These are phyloP conservation scores for Saturnispora halmiae DNA, from an alignment of 805 yeast species.

Conservation along the genomic window DNA sequence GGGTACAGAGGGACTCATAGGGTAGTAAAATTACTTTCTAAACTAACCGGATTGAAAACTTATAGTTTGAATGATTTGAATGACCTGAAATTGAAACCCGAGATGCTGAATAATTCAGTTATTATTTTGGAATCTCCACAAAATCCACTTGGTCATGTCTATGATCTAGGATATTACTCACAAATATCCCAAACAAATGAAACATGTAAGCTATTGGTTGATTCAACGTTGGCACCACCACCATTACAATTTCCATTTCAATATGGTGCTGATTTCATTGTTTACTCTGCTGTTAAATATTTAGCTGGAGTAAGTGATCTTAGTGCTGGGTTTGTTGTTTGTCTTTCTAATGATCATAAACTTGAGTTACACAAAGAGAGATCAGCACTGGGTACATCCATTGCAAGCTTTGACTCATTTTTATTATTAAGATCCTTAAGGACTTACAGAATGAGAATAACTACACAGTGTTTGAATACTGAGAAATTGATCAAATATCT, in stretches of 20 bases:
- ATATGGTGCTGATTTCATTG: conserved; percentile 43
- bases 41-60: conserved; percentile 34
- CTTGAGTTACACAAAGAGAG: conserved; percentile 33
- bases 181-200: conserved; percentile 35
- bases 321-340: conserved; percentile 43
- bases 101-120: conserved; percentile 34
- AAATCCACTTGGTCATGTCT: conserved; percentile 41
- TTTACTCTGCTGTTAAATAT: conserved; percentile 49
- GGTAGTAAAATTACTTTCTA: conserved; percentile 35
- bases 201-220: conserved; percentile 36
- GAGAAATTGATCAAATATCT: conserved; percentile 34
- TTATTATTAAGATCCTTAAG: conserved; percentile 40
- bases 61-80: conserved; percentile 29
- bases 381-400: conserved; percentile 39
- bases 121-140: conserved; percentile 46
- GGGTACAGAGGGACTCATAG: conserved; percentile 47
- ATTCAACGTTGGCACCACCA: conserved; percentile 50
- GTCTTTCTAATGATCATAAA: conserved; percentile 30
- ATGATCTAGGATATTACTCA: conserved; percentile 36
- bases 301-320: conserved; percentile 49
- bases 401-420: conserved; percentile 43
- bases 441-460: conserved; percentile 42
- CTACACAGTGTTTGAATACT: conserved; percentile 38
- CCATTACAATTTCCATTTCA: conserved; percentile 45
- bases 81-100: conserved; percentile 21